Conservation (phyloP, 164 flowering plant species). For the Stephania japonica region DNA sequence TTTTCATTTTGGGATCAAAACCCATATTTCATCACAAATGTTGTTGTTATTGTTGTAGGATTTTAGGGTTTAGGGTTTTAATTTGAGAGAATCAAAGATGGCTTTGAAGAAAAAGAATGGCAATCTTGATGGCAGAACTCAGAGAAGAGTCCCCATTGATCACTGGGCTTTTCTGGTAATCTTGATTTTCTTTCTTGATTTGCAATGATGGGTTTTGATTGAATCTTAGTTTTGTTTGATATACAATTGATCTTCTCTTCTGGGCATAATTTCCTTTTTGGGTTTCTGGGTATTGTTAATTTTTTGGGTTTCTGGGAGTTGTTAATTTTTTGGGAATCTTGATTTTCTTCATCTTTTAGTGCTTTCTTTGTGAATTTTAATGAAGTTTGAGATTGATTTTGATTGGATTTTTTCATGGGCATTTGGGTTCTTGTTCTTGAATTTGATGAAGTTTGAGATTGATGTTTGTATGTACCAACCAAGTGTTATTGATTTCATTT, state of each 20-base stretch:
- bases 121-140: background rate
- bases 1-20: no score
- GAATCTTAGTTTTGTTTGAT: background rate
- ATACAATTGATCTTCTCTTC: constrained; percentile 1
- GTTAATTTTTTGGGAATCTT: background rate
- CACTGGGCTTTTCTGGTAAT: constrained; percentile 62
- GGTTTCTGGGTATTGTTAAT: constrained; percentile 3
- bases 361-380: no score
- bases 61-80: background rate
- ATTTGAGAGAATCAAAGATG: constrained; percentile 9
- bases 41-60: no score
- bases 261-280: background rate
- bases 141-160: constrained; percentile 18
- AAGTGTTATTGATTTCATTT: no score
- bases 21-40: no score
- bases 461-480: no score
- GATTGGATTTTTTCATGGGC: background rate
- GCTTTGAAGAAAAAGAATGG: constrained; percentile 12
- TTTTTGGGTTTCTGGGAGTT: constrained; percentile 2
- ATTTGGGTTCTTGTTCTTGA: background rate
- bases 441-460: no score
- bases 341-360: no score
- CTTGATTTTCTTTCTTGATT: background rate
- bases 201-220: background rate
- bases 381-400: background rate